A percentile compares a stretch with the other conserved stretches of the same genome.
Evolutionary conservation across 2,329 filamentous ascomycete species (phyloP).

Genomic region (Leptographium flavum): DNA sequence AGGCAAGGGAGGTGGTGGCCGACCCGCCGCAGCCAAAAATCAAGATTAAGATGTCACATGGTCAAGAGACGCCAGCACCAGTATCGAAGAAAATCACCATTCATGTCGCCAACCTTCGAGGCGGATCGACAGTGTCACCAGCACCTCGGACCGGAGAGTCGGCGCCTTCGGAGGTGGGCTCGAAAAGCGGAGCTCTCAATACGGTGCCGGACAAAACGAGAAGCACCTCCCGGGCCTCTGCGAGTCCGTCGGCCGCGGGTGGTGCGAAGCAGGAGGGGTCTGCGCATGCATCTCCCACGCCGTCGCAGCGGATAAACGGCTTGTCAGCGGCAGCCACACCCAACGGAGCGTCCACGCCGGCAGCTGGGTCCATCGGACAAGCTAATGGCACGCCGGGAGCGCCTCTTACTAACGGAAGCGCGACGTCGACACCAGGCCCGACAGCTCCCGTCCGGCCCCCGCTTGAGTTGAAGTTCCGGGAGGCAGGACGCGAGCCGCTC

Average conservation of each 20-base stretch:
- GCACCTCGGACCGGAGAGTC: slow-evolving; percentile 25
- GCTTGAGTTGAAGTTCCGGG: slow-evolving; percentile 21
- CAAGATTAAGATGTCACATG: slow-evolving; percentile 56
- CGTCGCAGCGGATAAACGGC: slow-evolving; percentile 16
- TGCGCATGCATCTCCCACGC: slow-evolving; percentile 17
- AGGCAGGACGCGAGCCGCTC: slow-evolving; percentile 43
- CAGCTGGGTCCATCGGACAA: neutral
- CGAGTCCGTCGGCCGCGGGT: slow-evolving; percentile 25
- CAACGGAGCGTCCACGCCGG: neutral
- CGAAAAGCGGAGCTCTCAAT: slow-evolving; percentile 16
- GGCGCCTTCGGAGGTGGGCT: slow-evolving; percentile 17
- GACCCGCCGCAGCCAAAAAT: slow-evolving; percentile 66
- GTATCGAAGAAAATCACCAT: slow-evolving; percentile 55
- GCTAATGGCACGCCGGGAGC: neutral
- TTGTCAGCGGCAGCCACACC: slow-evolving; percentile 5
- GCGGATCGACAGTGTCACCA: slow-evolving; percentile 38
- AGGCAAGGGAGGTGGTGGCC: slow-evolving; percentile 57
- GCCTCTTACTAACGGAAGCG: neutral
- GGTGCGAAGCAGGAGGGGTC: slow-evolving; percentile 22
- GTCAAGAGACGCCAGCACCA: slow-evolving; percentile 24
- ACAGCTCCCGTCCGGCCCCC: slow-evolving; percentile 20
- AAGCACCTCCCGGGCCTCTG: slow-evolving; percentile 29
- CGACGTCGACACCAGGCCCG: slow-evolving; percentile 6
- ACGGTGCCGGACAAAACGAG: slow-evolving; percentile 23
- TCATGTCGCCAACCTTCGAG: slow-evolving; percentile 45